Conservation (phyloP, 805 yeast species). For the Ogataea haglerorum region DNA sequence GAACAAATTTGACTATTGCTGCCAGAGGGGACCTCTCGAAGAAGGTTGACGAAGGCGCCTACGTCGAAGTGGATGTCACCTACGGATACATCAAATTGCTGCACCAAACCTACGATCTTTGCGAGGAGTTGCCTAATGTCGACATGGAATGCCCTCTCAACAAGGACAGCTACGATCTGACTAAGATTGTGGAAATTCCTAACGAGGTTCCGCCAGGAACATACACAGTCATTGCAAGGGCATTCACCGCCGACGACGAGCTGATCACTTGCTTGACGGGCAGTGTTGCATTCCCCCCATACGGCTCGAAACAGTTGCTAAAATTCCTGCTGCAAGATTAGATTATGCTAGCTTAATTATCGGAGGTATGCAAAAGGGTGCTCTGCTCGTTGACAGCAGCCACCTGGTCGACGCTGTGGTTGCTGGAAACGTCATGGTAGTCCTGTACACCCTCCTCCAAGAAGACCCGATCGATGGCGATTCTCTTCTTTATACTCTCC, state of each 20-base stretch:
- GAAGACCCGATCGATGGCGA: conserved; percentile 24
- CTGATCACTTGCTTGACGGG: conserved; percentile 83
- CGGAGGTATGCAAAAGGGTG: conserved; percentile 6
- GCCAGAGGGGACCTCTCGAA: conserved; percentile 65
- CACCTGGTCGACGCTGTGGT: conserved; percentile 10
- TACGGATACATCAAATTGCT: conserved; percentile 88
- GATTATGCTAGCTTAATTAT: conserved; percentile 1
- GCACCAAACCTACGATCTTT: conserved; percentile 87
- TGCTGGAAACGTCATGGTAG: conserved; percentile 24
- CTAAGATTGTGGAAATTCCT: conserved; percentile 80
- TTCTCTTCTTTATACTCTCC: conserved; percentile 45
- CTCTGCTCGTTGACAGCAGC: conserved; percentile 5
- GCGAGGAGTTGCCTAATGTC: conserved; percentile 81
- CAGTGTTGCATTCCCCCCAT: conserved; percentile 52
- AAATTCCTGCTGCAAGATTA: not conserved
- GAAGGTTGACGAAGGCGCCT: conserved; percentile 77
- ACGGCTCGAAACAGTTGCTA: conserved; percentile 1
- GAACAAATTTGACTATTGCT: conserved; percentile 72
- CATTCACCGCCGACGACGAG: conserved; percentile 79
- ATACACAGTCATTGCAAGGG: conserved; percentile 83
- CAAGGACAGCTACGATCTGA: conserved; percentile 62
- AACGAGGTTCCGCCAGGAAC: conserved; percentile 93
- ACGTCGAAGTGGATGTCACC: conserved; percentile 89
- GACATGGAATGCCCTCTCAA: conserved; percentile 81
- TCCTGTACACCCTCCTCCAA: conserved; percentile 24